These are phyloP conservation scores for Leccinellum rugosiceps DNA, from an alignment of 768 basidiomycete genomes.

Conservation along the genomic window DNA sequence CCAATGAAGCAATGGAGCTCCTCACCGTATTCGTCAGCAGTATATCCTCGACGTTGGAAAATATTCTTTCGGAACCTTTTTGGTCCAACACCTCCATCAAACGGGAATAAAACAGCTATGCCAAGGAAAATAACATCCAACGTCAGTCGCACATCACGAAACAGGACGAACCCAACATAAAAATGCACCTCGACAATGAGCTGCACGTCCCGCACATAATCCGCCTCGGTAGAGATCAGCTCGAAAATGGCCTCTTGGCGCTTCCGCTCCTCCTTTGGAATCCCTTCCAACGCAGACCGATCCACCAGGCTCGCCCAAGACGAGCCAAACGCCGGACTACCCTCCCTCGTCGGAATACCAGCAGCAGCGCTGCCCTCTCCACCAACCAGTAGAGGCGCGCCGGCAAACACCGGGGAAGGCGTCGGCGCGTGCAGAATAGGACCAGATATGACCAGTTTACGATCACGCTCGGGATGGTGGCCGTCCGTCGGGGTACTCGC, in stretches of 20 bases:
- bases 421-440: constrained; percentile 47
- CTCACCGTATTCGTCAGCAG: constrained; percentile 82
- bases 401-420: constrained; percentile 7
- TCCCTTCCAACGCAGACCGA: constrained; percentile 74
- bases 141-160: neutral
- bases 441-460: constrained; percentile 60
- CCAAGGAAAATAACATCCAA: too few relatives aligned
- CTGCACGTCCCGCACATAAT: constrained; percentile 90
- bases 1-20: too few relatives aligned
- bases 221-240: constrained; percentile 84
- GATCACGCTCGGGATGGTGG: constrained; percentile 34
- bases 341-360: constrained; percentile 35
- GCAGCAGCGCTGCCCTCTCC: constrained; percentile 2
- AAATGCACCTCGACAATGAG: constrained; percentile 79
- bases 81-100: constrained; percentile 68
- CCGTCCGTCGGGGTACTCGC: constrained; percentile 45
- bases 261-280: constrained; percentile 74
- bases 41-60: constrained; percentile 93
- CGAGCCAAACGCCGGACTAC: constrained; percentile 61
- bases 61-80: constrained; percentile 79
- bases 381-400: neutral
- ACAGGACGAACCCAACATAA: neutral
- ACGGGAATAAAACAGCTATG: constrained; percentile 80
- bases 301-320: constrained; percentile 95
- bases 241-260: constrained; percentile 97